Percentiles rank a stretch among this genome's conserved stretches.
Evolutionary conservation across 805 yeast species (phyloP).

Genomic region (Grigorovia yakushimaensis): DNA sequence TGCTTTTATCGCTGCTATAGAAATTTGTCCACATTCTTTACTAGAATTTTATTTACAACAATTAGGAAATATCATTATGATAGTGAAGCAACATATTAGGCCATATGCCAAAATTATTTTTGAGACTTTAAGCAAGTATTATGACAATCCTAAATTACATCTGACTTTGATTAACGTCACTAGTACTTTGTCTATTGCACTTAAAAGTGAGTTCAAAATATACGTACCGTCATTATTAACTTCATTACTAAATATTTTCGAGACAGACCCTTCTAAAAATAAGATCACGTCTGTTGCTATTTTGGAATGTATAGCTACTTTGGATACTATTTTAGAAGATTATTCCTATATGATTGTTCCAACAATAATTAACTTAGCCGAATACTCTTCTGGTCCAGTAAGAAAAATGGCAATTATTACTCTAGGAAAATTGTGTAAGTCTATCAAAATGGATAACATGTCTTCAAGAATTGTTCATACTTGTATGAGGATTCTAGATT

Average conservation of each 20-base stretch:
- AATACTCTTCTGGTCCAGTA: constrained; percentile 45
- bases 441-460: constrained; percentile 66
- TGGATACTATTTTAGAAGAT: constrained; percentile 80
- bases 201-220: constrained; percentile 85
- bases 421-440: constrained; percentile 63
- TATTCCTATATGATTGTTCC: constrained; percentile 77
- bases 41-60: constrained; percentile 81
- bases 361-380: constrained; percentile 66
- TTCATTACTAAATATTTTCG: constrained; percentile 59
- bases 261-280: constrained; percentile 51
- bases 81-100: constrained; percentile 82
- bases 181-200: constrained; percentile 70
- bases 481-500: constrained; percentile 50
- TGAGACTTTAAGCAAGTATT: constrained; percentile 58
- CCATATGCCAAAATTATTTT: constrained; percentile 69
- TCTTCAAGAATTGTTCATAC: constrained; percentile 84
- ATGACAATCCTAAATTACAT: constrained; percentile 49
- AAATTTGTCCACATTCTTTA: constrained; percentile 61
- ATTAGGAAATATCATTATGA: constrained; percentile 60
- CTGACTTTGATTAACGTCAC: constrained; percentile 65
- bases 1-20: constrained; percentile 73
- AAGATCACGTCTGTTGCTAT: constrained; percentile 57
- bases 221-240: constrained; percentile 69
- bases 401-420: constrained; percentile 68
- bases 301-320: constrained; percentile 68